Evolutionary conservation across 805 yeast species (phyloP).

Genomic region (Brettanomyces sp.): DNA sequence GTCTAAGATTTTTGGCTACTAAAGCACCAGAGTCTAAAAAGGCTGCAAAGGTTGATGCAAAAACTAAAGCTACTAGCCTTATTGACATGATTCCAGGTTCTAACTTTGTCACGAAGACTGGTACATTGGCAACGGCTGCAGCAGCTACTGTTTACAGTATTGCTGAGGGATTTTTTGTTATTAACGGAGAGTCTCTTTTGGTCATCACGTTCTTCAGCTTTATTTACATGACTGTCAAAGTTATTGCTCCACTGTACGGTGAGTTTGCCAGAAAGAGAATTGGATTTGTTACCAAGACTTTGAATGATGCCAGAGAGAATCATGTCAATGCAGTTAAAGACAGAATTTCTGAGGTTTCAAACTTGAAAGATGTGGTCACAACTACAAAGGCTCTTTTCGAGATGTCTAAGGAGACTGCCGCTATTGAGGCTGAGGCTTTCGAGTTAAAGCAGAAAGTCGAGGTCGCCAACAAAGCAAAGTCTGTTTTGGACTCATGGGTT

Average conservation of each 20-base stretch:
- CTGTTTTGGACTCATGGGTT: constrained; percentile 97
- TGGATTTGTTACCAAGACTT: constrained; percentile 39
- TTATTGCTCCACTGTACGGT: constrained; percentile 88
- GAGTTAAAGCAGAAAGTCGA: constrained; percentile 88
- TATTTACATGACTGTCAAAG: constrained; percentile 67
- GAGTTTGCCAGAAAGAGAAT: constrained; percentile 87
- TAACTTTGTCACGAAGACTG: constrained; percentile 82
- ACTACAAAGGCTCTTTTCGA: constrained; percentile 89
- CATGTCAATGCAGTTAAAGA: constrained; percentile 90
- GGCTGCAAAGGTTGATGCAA: constrained; percentile 55
- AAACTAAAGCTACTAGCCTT: constrained; percentile 81
- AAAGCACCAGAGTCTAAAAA: constrained; percentile 3
- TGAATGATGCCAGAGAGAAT: constrained; percentile 80
- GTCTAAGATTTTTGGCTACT: constrained; percentile 53
- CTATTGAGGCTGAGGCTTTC: constrained; percentile 88
- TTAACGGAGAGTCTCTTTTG: constrained; percentile 89
- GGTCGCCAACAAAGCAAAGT: constrained; percentile 82
- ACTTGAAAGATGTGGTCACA: constrained; percentile 83
- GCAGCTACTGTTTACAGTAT: constrained; percentile 93
- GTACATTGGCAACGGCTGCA: constrained; percentile 86
- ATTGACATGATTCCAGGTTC: constrained; percentile 91
- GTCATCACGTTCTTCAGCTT: constrained; percentile 74
- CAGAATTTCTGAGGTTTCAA: constrained; percentile 81
- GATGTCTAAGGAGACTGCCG: constrained; percentile 92
- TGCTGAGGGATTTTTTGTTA: constrained; percentile 83